Evolutionary conservation across 257 asterid species (phyloP).

Genomic region (Solanum appendiculatum): DNA sequence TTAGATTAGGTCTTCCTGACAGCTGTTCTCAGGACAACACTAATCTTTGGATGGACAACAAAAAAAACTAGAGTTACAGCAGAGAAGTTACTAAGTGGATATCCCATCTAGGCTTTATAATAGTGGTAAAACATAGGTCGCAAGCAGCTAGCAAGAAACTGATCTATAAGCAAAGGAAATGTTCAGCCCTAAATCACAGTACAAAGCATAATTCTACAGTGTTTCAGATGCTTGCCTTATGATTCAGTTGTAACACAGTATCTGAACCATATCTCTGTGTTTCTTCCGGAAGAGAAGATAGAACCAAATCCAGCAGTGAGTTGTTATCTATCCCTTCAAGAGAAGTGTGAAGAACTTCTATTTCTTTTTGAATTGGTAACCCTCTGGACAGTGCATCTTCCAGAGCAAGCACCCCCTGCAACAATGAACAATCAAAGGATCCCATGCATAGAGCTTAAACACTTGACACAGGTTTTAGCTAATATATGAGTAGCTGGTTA

Average conservation of each 20-base stretch:
- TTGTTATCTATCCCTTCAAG: constrained; percentile 67
- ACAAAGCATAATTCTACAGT: background rate
- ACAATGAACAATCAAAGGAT: background rate
- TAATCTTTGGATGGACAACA: background rate
- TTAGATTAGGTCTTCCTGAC: background rate
- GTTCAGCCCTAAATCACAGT: background rate
- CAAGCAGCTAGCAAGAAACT: background rate
- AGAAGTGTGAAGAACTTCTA: constrained; percentile 48
- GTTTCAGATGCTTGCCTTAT: constrained; percentile 50
- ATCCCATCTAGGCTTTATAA: background rate
- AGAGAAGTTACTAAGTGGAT: background rate
- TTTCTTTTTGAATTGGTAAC: constrained; percentile 75
- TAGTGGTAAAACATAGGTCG: background rate
- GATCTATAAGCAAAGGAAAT: background rate
- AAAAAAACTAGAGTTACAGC: background rate
- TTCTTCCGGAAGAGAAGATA: constrained; percentile 86
- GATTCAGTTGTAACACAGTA: constrained; percentile 64
- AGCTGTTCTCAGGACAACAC: background rate
- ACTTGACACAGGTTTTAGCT: background rate
- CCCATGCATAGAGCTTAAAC: background rate
- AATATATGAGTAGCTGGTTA: background rate
- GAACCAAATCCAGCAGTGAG: constrained; percentile 52
- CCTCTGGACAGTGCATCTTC: constrained; percentile 91
- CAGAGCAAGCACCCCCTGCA: constrained; percentile 80
- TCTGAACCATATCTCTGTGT: constrained; percentile 59